Conservation (phyloP, 2,329 filamentous ascomycete genomes). For the Neurospora sp. region DNA sequence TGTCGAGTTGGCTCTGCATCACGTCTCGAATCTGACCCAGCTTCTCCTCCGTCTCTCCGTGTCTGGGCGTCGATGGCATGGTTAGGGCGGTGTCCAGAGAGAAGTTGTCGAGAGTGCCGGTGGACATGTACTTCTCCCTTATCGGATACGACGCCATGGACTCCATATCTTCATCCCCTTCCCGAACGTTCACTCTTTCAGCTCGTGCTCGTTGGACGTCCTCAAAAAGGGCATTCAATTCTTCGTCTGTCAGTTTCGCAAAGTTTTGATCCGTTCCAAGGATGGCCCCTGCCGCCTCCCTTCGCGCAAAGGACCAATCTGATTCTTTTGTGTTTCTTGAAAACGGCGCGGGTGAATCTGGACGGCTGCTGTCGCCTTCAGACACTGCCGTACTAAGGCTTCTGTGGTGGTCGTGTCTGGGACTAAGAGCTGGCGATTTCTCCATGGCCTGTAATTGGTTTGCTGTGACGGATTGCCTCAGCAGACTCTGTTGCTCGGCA, state of each 20-base stretch:
- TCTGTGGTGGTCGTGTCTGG: conserved; percentile 61
- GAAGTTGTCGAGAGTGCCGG: conserved; percentile 89
- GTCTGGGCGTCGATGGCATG: conserved; percentile 83
- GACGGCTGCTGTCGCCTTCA: conserved; percentile 63
- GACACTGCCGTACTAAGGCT: conserved; percentile 70
- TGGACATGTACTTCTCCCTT: conserved; percentile 91
- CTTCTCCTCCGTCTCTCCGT: conserved; percentile 64
- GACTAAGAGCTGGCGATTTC: conserved; percentile 45
- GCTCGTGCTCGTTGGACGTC: conserved; percentile 85
- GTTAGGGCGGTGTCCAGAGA: conserved; percentile 90
- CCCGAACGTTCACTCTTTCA: conserved; percentile 58
- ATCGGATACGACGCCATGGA: conserved; percentile 80
- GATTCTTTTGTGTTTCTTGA: conserved; percentile 62
- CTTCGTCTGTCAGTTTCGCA: conserved; percentile 80
- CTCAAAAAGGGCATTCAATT: conserved; percentile 86
- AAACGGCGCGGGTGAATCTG: conserved; percentile 67
- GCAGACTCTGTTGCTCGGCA: conserved; percentile 57
- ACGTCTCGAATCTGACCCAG: conserved; percentile 68
- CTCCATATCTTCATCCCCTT: conserved; percentile 81
- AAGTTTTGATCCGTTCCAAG: conserved; percentile 89
- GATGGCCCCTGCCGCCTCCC: conserved; percentile 87
- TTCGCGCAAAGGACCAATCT: conserved; percentile 88
- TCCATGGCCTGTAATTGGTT: conserved; percentile 52
- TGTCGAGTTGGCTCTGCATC: conserved; percentile 73
- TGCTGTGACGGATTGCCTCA: conserved; percentile 70